Conservation (phyloP, 768 basidiomycete genomes). For the Calocera cornea region DNA sequence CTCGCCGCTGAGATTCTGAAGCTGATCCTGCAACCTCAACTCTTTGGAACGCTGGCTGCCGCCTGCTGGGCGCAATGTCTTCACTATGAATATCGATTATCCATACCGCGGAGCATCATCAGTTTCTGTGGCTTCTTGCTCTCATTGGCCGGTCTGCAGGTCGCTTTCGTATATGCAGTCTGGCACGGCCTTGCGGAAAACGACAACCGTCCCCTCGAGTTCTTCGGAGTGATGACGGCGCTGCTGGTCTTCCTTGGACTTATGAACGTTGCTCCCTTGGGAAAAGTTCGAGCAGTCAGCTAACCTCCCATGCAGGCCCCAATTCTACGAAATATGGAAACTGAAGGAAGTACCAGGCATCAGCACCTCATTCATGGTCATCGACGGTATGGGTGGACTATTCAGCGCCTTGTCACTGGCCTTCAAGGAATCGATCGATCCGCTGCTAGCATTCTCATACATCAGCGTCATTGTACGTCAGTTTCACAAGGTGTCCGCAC, state of each 20-base stretch:
- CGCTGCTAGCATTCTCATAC: slow-evolving; percentile 49
- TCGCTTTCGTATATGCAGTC: slow-evolving; percentile 44
- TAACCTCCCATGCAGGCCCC: slow-evolving; percentile 29
- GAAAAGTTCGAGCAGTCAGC: not conserved
- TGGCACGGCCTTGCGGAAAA: slow-evolving; percentile 17
- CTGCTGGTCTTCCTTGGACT: slow-evolving; percentile 41
- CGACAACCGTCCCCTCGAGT: slow-evolving; percentile 29
- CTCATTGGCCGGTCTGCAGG: slow-evolving; percentile 44
- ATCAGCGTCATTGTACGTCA: slow-evolving; percentile 43
- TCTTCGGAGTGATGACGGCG: slow-evolving; percentile 51
- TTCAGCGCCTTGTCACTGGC: slow-evolving; percentile 55
- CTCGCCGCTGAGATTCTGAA: no score
- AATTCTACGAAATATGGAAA: slow-evolving; percentile 65
- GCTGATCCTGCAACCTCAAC: slow-evolving; percentile 48
- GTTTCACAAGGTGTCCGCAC: not conserved
- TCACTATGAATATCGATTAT: slow-evolving; percentile 41
- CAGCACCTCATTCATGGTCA: slow-evolving; percentile 49
- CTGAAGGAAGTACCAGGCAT: slow-evolving; percentile 47
- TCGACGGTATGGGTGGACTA: slow-evolving; percentile 58
- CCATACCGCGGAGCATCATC: slow-evolving; percentile 12
- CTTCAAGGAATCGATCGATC: slow-evolving; percentile 50
- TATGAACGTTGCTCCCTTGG: slow-evolving; percentile 22
- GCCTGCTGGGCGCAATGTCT: slow-evolving; percentile 59
- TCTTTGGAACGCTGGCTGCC: slow-evolving; percentile 44
- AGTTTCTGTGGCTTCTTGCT: slow-evolving; percentile 22